Evolutionary conservation across 768 basidiomycete genomes (phyloP), one percentile per base, ranked within the genome.

Genomic region (Boletus sp.): DNA sequence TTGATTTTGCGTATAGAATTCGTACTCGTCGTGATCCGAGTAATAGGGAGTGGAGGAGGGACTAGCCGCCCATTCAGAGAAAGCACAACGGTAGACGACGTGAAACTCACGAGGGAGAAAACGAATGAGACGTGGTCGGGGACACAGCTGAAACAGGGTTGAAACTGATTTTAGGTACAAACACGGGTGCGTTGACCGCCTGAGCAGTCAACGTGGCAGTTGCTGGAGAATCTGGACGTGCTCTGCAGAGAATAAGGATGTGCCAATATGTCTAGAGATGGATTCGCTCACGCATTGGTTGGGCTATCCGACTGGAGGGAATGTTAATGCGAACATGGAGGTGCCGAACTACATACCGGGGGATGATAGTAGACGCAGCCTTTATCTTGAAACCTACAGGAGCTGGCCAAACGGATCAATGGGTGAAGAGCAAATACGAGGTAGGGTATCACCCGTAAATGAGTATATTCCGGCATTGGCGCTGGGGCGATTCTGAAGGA

Each of bases 401-500:
- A 86, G 41, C 92, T 94, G 55, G 8, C 39, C 29, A 18, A 18
- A 48, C 0, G 17, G n/a, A 49, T 60, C 15, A 63, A 36, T 30
- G 32, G 18, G 14, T 14, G 41, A 30, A 58, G 4, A 7, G 33
- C 7, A 20, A 6, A 36, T 1, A 17, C n/a, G 41, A 35, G 10
- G 47, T 15, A 10, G 5, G 37, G 61, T 4, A 71, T 61, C 75
- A 94, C 93, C 94, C 94, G 69, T 94, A 90, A 60, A 96, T 94
- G 71, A 90, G 77, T 50, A 94, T 85, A 77, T 97, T 96, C 68
- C 90, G 85, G 75, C 94, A 97, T 66, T 94, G 89, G 52, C 88
- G 83, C 70, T 87, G 85, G 14, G 82, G 79, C 46, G 83, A 78
- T 74, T 90, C 88, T 90, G 67, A 14, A 44, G 41, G 20, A 15